These are phyloP conservation scores for Colletotrichum sp. DNA, from an alignment of 2,329 filamentous ascomycete species.

Conservation along the genomic window DNA sequence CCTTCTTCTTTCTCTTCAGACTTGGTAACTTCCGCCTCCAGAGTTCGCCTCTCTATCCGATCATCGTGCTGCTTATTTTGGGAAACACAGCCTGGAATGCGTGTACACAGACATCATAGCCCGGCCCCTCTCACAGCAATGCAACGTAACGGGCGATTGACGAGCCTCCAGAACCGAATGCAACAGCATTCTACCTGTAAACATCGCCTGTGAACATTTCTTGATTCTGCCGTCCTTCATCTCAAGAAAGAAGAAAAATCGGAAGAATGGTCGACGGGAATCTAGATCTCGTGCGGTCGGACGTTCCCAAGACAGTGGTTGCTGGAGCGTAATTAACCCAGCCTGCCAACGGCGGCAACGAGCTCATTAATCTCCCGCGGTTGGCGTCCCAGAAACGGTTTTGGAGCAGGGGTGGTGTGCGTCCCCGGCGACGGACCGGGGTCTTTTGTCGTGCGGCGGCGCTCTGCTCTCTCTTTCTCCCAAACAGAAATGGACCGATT, in stretches of 20 bases:
- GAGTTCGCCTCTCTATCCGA: accelerated
- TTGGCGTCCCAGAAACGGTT: slow-evolving; percentile 3
- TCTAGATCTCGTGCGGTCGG: not conserved
- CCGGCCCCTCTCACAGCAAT: not conserved
- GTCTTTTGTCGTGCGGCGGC: not conserved
- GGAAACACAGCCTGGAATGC: not conserved
- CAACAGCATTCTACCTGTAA: not conserved
- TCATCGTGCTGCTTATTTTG: not conserved
- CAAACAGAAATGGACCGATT: not conserved
- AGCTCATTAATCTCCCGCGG: slow-evolving; percentile 1
- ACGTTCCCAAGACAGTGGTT: not conserved
- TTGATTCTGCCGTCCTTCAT: not conserved
- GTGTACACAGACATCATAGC: not conserved
- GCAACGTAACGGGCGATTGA: not conserved
- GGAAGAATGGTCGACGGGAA: not conserved
- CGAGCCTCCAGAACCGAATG: not conserved
- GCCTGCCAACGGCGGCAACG: not conserved
- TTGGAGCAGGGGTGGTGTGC: not conserved
- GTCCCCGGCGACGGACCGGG: not conserved
- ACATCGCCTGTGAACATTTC: not conserved
- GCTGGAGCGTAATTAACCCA: not conserved
- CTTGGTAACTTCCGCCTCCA: not conserved
- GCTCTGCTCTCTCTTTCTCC: not conserved
- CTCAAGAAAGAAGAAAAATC: not conserved
- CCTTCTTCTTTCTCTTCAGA: not conserved